phyloP scores from a whole-genome alignment of 2,329 filamentous ascomycete species.

The Trichophyton verrucosum region DNA sequence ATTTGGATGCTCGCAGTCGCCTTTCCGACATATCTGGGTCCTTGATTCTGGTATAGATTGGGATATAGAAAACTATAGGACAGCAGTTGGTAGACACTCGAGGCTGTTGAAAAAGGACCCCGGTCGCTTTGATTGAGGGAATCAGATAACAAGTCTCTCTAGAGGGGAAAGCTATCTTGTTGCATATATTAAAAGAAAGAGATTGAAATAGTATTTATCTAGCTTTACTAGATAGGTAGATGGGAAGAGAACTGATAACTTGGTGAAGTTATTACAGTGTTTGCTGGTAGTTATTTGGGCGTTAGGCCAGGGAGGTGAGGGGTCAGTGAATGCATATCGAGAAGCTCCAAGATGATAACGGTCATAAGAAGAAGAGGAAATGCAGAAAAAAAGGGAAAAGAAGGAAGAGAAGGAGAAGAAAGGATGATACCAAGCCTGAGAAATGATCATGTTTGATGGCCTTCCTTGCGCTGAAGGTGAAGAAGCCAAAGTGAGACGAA shows the following conservation, averaged over 20 bases:
- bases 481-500: not conserved
- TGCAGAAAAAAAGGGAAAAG: too few relatives aligned
- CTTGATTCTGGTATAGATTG: not conserved
- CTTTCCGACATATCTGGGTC: not conserved
- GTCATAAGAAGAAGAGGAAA: too few relatives aligned
- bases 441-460: not conserved
- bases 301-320: not conserved
- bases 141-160: not conserved
- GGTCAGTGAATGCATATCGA: not conserved
- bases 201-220: not conserved
- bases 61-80: too few relatives aligned
- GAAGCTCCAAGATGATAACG: not conserved
- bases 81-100: too few relatives aligned
- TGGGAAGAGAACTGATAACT: not conserved
- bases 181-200: not conserved
- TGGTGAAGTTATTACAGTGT: not conserved
- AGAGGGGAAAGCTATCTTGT: not conserved
- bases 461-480: not conserved
- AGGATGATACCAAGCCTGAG: not conserved
- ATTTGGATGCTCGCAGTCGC: constrained; percentile 5
- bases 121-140: not conserved
- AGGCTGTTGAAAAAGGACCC: too few relatives aligned
- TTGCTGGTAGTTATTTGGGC: not conserved
- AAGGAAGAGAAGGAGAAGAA: not conserved
- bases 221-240: not conserved